These are phyloP conservation scores for Claviceps sp. DNA, from an alignment of 2,329 filamentous ascomycete genomes.

Conservation along the genomic window DNA sequence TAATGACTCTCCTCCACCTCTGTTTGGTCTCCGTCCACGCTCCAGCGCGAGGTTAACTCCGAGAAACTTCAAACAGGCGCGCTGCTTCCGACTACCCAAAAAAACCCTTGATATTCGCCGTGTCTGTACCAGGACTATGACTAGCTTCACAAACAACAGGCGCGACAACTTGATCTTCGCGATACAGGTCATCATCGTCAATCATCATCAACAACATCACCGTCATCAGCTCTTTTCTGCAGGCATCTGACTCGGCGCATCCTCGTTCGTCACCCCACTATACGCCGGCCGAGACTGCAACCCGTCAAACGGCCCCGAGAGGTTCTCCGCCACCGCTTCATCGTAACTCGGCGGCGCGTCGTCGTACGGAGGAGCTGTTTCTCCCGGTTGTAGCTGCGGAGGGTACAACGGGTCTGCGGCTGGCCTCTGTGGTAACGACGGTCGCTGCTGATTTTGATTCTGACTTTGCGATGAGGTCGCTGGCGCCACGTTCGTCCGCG, in stretches of 20 bases:
- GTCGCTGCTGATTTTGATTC: slow-evolving; percentile 3
- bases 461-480: slow-evolving; percentile 11
- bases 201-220: background rate
- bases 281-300: slow-evolving; percentile 49
- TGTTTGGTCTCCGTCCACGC: too few relatives aligned
- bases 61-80: too few relatives aligned
- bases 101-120: too few relatives aligned
- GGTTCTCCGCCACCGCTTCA: slow-evolving; percentile 71
- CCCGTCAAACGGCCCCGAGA: slow-evolving; percentile 56
- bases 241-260: slow-evolving; percentile 39
- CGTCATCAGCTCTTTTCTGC: slow-evolving; percentile 23
- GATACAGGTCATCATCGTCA: background rate
- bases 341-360: slow-evolving; percentile 93
- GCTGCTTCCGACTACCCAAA: too few relatives aligned
- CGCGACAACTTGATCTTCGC: background rate
- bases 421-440: slow-evolving; percentile 15
- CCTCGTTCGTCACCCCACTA: slow-evolving; percentile 48
- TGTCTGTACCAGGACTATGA: too few relatives aligned
- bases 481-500: slow-evolving; percentile 17
- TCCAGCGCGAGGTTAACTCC: too few relatives aligned
- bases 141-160: background rate
- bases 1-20: too few relatives aligned
- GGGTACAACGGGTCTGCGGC: slow-evolving; percentile 41
- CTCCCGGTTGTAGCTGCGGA: slow-evolving; percentile 36
- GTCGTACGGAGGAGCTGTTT: slow-evolving; percentile 37